Percentiles rank a stretch among this genome's conserved stretches.
phyloP scores from a whole-genome alignment of 1,139 yeast species.

The Debaryomycetaceae sp. region DNA sequence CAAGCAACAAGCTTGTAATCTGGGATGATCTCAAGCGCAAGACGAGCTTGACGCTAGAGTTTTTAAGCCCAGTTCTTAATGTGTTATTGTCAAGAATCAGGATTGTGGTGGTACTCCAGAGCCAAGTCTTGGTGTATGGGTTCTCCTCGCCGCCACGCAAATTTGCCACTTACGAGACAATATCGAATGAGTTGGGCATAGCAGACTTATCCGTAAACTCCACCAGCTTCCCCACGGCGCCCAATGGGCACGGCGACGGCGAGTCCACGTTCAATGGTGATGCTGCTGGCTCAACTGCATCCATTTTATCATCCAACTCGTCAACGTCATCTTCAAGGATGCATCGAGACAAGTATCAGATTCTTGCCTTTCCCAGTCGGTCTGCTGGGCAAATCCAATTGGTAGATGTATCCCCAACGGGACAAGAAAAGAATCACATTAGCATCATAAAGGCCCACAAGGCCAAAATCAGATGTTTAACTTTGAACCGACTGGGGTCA shows the following conservation, averaged over 20 bases:
- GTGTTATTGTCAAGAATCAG: constrained; percentile 72
- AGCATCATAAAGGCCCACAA: constrained; percentile 84
- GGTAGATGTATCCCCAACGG: constrained; percentile 62
- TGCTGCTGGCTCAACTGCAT: constrained; percentile 1
- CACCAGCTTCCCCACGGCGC: constrained; percentile 7
- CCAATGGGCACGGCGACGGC: constrained; percentile 4
- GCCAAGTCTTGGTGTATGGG: constrained; percentile 70
- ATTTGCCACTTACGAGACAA: constrained; percentile 68
- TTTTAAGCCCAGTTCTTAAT: constrained; percentile 67
- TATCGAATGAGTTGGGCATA: constrained; percentile 61
- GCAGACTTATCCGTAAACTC: constrained; percentile 54
- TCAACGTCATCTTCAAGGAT: constrained; percentile 13
- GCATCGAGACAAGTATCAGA: constrained; percentile 12
- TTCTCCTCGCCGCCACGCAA: constrained; percentile 76
- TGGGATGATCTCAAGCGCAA: constrained; percentile 90
- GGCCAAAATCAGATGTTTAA: constrained; percentile 60
- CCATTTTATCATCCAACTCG: constrained; percentile 11
- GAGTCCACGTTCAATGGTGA: neutral
- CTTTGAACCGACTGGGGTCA: constrained; percentile 68
- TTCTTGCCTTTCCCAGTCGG: constrained; percentile 71
- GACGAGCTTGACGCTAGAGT: constrained; percentile 71
- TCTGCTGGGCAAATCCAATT: constrained; percentile 73
- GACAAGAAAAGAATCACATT: constrained; percentile 56
- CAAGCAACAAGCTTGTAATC: constrained; percentile 70
- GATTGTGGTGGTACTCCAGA: constrained; percentile 65